Evolutionary conservation across 345 rosid species (phyloP).

Genomic region (Abelmoschus esculentus): DNA sequence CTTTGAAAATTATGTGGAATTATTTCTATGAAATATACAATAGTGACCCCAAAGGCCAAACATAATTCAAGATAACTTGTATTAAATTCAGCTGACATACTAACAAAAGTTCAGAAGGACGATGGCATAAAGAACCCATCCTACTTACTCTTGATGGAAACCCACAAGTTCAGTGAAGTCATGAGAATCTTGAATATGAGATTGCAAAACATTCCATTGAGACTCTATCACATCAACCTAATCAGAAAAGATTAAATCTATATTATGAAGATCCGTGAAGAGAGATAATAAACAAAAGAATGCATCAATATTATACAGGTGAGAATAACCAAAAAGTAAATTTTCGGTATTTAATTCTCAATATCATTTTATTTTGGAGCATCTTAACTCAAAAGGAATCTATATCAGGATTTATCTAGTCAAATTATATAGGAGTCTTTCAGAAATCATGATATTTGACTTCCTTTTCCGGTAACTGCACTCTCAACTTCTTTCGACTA

Average conservation of each 20-base stretch:
- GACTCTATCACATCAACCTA: conserved; percentile 98
- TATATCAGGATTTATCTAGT: not conserved
- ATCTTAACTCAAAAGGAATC: not conserved
- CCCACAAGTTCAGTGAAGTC: conserved; percentile 96
- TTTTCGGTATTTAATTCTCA: not conserved
- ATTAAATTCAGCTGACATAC: not conserved
- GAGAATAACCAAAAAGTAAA: not conserved
- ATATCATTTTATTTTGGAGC: not conserved
- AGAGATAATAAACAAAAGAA: not conserved
- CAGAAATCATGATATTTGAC: not conserved
- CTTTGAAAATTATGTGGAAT: not conserved
- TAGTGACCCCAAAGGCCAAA: not conserved
- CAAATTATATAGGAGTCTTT: conserved; percentile 1
- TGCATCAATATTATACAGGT: not conserved
- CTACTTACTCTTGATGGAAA: conserved; percentile 91
- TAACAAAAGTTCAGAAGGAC: not conserved
- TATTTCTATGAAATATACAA: not conserved
- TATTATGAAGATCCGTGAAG: not conserved
- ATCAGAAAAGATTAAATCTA: conserved; percentile 7
- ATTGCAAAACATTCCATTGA: conserved; percentile 94
- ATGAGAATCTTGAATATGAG: conserved; percentile 71
- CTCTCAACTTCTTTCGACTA: not conserved
- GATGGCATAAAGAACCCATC: conserved; percentile 4
- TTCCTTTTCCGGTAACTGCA: not conserved
- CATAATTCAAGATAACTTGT: not conserved